A percentile compares a stretch with the other conserved stretches of the same genome.
Conservation (phyloP, 129 eudicot genomes). For the Escallonia herrerae region DNA sequence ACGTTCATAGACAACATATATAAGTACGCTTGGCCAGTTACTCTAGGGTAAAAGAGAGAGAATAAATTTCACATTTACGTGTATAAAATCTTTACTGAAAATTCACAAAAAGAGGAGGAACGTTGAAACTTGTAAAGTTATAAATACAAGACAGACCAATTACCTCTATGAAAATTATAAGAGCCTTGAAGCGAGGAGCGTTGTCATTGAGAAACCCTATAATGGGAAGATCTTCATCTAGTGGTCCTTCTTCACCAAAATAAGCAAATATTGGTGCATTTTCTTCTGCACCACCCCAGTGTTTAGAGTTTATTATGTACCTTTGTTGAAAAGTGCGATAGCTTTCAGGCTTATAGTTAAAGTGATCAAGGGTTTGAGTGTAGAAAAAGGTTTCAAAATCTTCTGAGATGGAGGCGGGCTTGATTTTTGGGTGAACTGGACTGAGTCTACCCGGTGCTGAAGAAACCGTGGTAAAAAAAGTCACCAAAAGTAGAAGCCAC, state of each 20-base stretch:
- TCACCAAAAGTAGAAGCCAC: neutral
- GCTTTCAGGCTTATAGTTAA: constrained; percentile 55
- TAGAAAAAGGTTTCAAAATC: constrained; percentile 28
- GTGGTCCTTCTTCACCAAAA: constrained; percentile 55
- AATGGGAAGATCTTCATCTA: constrained; percentile 15
- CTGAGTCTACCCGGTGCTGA: neutral
- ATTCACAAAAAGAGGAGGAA: no score
- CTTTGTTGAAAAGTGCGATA: constrained; percentile 62
- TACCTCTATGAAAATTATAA: constrained; percentile 60
- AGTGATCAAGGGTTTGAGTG: constrained; percentile 69
- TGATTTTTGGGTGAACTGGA: neutral
- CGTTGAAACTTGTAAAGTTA: no score
- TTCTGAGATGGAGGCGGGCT: neutral
- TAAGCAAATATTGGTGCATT: constrained; percentile 53
- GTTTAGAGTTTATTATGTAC: constrained; percentile 43
- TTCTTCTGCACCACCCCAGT: constrained; percentile 56
- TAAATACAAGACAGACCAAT: neutral
- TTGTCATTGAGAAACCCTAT: constrained; percentile 36
- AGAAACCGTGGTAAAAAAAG: neutral
- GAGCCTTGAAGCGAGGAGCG: constrained; percentile 61
- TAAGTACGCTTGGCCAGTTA: no score
- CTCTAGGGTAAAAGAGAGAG: no score
- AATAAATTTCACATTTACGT: no score
- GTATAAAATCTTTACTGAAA: no score
- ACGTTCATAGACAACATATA: no score